phyloP scores from a whole-genome alignment of 2,329 filamentous ascomycete genomes.

The Sporothrix inflata region DNA sequence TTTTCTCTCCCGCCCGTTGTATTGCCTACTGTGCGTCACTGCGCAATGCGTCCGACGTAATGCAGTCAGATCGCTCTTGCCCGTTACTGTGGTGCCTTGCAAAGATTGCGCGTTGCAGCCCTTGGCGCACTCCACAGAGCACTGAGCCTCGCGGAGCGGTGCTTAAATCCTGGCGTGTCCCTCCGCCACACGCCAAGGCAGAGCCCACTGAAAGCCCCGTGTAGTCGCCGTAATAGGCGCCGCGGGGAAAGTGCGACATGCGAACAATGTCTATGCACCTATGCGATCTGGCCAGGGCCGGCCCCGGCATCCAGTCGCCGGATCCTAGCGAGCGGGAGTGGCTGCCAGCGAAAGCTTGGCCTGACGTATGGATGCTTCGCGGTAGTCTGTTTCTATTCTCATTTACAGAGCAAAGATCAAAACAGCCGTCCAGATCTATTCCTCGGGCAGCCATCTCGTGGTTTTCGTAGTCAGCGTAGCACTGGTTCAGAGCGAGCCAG shows the following conservation, averaged over 20 bases:
- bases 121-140: background rate
- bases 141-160: slow-evolving; percentile 8
- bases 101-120: background rate
- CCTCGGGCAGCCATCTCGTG: background rate
- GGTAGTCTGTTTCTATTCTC: background rate
- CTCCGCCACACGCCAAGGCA: slow-evolving; percentile 16
- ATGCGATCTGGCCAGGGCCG: background rate
- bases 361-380: background rate
- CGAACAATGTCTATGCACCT: background rate
- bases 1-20: background rate
- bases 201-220: background rate
- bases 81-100: slow-evolving; percentile 12
- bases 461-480: background rate
- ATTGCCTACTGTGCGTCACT: background rate
- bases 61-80: background rate
- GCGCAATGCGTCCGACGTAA: background rate
- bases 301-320: background rate
- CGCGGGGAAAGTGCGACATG: background rate
- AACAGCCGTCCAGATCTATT: background rate
- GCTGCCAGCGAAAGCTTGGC: background rate
- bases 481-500: background rate
- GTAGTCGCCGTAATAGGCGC: background rate
- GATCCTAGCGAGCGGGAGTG: background rate
- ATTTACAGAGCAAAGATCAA: background rate
- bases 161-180: background rate